A percentile compares a stretch with the other conserved stretches of the same genome.
Evolutionary conservation across 129 eudicot genomes (phyloP).

Genomic region (Chrysanthemum seticuspe): DNA sequence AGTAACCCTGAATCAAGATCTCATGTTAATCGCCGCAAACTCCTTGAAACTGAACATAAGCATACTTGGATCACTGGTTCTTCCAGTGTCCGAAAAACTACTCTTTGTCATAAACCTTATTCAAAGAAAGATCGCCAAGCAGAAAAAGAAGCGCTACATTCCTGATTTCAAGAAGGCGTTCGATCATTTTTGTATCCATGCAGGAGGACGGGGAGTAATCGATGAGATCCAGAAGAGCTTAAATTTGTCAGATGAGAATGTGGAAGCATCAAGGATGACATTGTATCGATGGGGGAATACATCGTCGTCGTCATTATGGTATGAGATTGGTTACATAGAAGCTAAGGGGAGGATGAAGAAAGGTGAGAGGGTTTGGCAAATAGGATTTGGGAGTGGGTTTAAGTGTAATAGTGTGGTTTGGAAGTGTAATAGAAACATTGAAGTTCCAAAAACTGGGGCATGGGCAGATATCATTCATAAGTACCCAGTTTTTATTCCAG

Average conservation of each 20-base stretch:
- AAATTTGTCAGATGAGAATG: constrained; percentile 41
- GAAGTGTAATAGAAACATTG: constrained; percentile 52
- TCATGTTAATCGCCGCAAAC: constrained; percentile 44
- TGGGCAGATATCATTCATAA: constrained; percentile 53
- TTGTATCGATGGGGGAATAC: constrained; percentile 56
- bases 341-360: constrained; percentile 51
- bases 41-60: constrained; percentile 45
- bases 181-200: constrained; percentile 62
- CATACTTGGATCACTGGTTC: constrained; percentile 35
- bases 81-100: constrained; percentile 44
- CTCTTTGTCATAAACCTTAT: constrained; percentile 27
- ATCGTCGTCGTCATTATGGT: constrained; percentile 64
- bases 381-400: constrained; percentile 60
- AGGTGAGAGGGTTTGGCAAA: constrained; percentile 58
- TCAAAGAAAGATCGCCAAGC: constrained; percentile 21
- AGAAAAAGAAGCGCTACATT: constrained; percentile 27
- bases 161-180: constrained; percentile 54
- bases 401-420: constrained; percentile 65
- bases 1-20: constrained; percentile 34
- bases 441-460: constrained; percentile 30
- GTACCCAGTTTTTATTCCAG: constrained; percentile 49
- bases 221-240: constrained; percentile 39
- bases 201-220: constrained; percentile 57
- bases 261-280: constrained; percentile 59
- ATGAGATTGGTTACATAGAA: constrained; percentile 52